Base-by-base conservation (phyloP, 768 basidiomycete genomes). In the Lactifluus subvellereus region DNA sequence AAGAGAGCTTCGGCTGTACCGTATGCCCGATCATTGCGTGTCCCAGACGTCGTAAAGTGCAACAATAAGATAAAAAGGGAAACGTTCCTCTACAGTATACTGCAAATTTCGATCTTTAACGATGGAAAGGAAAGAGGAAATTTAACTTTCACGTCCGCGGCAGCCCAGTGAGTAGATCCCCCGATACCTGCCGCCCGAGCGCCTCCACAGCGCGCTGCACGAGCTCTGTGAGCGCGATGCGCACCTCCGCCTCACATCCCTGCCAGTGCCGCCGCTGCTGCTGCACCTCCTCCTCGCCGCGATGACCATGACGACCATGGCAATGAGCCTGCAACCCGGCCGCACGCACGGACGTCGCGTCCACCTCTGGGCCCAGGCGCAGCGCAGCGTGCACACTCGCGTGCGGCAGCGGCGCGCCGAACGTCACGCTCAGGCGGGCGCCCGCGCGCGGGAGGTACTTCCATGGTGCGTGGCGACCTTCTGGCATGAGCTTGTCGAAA, bases 401-500 rank as follows among this genome's bases (percentile, higher is more conserved):
- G 0, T 76, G 62, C 27, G 82, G 78, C 53, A 95, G 75, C 1
- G 93, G 92, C 45, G 84, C 75, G 22, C 94, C 95, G 69, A 96
- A 88, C 0, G 89, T 86, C 57, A 98, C 80, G 67, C 84, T 84
- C 40, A 97, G 78, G 40, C 76, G 76, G 13, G 83, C 76, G 65
- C 90, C 79, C 37, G 79, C 72, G 64, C 83, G 79, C 45, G 95
- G 85, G 68, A 88, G 61, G 71, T 81, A 86, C 65, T 88, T 91
- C 77, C 79, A 82, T 3, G 93, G 94, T 69, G 83, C 87, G 2
- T 77, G 68, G 20, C 94, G 85, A 35, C 86, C 84, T 74, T 93
- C 94, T 48, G 92, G 91, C 94, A 98, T 95, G 18, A 97, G 77
- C 66, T 84, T 78, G 70, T 98, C 91, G 67, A 95, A 97, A 4